A percentile compares a stretch with the other conserved stretches of the same genome.
Evolutionary conservation across 139 green algal genomes (phyloP).

Genomic region (Chlamydomonas applanata): DNA sequence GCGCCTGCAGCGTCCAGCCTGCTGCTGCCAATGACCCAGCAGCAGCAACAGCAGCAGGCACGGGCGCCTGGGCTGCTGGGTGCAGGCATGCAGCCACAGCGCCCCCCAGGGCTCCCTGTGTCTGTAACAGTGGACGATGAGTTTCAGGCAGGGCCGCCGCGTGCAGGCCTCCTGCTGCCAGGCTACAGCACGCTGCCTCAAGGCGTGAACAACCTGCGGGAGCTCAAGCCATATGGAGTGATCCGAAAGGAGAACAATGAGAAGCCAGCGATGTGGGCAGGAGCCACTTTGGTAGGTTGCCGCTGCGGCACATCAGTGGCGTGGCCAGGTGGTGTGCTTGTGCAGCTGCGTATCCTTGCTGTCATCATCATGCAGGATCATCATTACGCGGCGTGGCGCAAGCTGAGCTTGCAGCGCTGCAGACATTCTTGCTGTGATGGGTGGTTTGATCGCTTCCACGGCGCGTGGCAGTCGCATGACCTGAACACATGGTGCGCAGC

Average conservation of each 20-base stretch:
- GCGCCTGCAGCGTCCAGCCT: not conserved
- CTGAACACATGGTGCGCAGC: too few species aligned
- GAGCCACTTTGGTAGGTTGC: conserved; percentile 13
- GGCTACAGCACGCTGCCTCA: conserved; percentile 31
- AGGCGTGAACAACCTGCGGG: conserved; percentile 18
- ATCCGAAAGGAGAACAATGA: conserved; percentile 53
- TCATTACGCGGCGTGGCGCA: too few species aligned
- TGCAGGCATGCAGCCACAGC: not conserved
- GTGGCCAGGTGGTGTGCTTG: too few species aligned
- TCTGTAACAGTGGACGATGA: conserved; percentile 20
- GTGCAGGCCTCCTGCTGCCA: not conserved
- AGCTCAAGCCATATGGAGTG: conserved; percentile 35
- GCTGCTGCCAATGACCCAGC: not conserved
- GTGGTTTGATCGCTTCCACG: too few species aligned
- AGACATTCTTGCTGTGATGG: too few species aligned
- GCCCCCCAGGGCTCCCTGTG: not conserved
- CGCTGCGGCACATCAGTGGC: not conserved
- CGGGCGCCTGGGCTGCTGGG: not conserved
- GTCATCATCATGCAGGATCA: too few species aligned
- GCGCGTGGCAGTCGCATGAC: too few species aligned
- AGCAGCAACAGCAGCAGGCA: conserved; percentile 3
- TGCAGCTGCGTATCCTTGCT: too few species aligned
- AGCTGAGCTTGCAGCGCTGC: too few species aligned
- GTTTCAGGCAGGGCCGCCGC: not conserved
- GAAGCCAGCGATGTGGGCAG: conserved; percentile 28